Evolutionary conservation across 371 early-diverging fungal species (phyloP), one percentile per base, ranked within the genome.

Genomic region (Lichtheimia hyalospora): DNA sequence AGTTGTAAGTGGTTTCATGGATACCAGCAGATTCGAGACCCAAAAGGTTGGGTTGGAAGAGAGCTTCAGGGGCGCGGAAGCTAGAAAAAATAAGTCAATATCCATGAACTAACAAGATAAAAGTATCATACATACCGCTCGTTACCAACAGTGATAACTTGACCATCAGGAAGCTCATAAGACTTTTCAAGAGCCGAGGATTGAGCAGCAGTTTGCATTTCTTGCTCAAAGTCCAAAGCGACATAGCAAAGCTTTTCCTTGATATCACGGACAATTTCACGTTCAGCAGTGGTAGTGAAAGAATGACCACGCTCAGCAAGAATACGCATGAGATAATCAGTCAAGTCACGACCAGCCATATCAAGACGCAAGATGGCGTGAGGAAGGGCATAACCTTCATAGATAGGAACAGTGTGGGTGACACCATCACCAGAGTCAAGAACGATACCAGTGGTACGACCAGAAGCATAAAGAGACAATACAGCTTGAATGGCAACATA

Each of bases 391-490:
- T 98, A 99, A 80, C 99, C 99, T 86, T 99, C 99, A 82, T 99
- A 99, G 73, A 99, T 97, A 60, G 99, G 99, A 57, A 99, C 99
- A 50, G 97, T 95, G 91, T 99, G 99, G 69, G 99, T 92, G 61
- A 99, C 99, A 94, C 99, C 99, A 84, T 99, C 99, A 77, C 99
- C 99, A 59, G 99, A 99, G 84, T 99, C 99, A 52, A 99, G 89
- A 58, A 99, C 99, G 65, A 99, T 96, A 91, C 99, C 99, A 60
- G 99, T 99, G 68, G 99, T 99, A 88, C 99, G 96, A 74, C 99
- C 99, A 65, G 99, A 96, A 62, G 98, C 98, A 83, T 97, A 96
- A 43, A 98, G 85, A 65, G 96, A 96, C 52, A 99, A 86, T 21
- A 97, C 98, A 63, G 98, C 98, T 75, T 99, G 99, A 78, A 99